Evolutionary conservation across 768 basidiomycete species (phyloP).

Genomic region (Termitomyces sp.): DNA sequence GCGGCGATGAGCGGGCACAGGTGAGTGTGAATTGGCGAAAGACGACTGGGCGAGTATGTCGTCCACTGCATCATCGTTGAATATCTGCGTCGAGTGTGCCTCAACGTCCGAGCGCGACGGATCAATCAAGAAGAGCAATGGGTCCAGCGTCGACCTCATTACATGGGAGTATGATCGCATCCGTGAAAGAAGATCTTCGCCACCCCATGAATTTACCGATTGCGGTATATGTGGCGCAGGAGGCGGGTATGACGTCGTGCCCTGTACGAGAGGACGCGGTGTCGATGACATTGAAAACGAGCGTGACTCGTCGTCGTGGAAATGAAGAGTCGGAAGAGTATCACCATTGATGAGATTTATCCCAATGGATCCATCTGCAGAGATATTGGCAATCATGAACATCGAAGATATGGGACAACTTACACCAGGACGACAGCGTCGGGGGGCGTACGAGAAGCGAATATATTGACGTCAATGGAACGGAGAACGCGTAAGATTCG

Average conservation of each 20-base stretch:
- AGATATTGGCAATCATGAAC: background rate
- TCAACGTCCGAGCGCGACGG: conserved; percentile 92
- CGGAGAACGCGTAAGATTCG: conserved; percentile 95
- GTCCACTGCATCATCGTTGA: conserved; percentile 83
- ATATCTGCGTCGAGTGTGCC: conserved; percentile 78
- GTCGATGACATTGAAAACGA: conserved; percentile 60
- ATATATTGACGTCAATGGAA: conserved; percentile 84
- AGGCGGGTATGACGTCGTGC: conserved; percentile 58
- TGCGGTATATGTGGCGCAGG: conserved; percentile 42
- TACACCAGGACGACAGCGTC: conserved; percentile 80
- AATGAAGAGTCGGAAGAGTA: conserved; percentile 85
- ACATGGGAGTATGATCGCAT: conserved; percentile 76
- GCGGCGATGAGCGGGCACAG: conserved; percentile 77
- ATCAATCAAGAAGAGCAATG: conserved; percentile 85
- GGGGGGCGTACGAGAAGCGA: conserved; percentile 85
- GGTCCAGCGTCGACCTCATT: conserved; percentile 80
- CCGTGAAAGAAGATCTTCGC: conserved; percentile 77
- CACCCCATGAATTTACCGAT: conserved; percentile 68
- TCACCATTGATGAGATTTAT: conserved; percentile 85
- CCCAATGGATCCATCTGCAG: conserved; percentile 77
- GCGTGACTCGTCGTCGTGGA: conserved; percentile 95
- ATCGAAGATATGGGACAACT: conserved; percentile 15
- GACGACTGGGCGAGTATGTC: conserved; percentile 81
- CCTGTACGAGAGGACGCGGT: conserved; percentile 25
- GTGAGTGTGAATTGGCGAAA: conserved; percentile 71